phyloP scores from a whole-genome alignment of 257 asterid genomes.

The Solanum neorickii region DNA sequence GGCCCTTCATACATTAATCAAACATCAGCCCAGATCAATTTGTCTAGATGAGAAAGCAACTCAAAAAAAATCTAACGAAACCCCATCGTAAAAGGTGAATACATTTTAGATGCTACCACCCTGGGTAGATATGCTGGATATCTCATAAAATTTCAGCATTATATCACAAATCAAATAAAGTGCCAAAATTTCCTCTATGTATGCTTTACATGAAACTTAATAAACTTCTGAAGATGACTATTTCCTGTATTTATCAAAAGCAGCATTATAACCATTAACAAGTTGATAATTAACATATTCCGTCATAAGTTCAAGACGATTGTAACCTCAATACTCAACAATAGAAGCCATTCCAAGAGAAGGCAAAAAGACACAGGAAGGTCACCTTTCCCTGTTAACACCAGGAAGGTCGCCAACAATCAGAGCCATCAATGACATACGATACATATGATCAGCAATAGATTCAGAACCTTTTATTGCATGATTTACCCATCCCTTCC shows the following conservation, averaged over 20 bases:
- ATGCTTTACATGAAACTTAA: neutral
- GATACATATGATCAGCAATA: slow-evolving; percentile 96
- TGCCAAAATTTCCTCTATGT: neutral
- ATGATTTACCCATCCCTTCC: slow-evolving; percentile 96
- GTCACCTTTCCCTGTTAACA: slow-evolving; percentile 82
- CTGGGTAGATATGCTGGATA: neutral
- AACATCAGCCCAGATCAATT: neutral
- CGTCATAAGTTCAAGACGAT: neutral
- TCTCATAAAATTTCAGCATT: neutral
- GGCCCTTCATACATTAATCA: neutral
- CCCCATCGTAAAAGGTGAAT: neutral
- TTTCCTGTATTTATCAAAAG: neutral
- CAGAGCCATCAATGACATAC: slow-evolving; percentile 93
- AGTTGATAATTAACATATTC: neutral
- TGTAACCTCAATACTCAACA: neutral
- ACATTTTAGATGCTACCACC: neutral
- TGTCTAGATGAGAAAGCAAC: neutral
- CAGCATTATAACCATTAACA: neutral
- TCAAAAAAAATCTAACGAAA: neutral
- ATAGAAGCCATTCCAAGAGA: neutral
- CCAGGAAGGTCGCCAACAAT: slow-evolving; percentile 77
- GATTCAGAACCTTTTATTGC: slow-evolving; percentile 83
- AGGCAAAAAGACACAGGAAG: neutral
- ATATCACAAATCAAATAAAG: neutral
- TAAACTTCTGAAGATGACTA: neutral